Evolutionary conservation across 2,329 filamentous ascomycete genomes (phyloP).

Genomic region (Chaetothyriales sp.): DNA sequence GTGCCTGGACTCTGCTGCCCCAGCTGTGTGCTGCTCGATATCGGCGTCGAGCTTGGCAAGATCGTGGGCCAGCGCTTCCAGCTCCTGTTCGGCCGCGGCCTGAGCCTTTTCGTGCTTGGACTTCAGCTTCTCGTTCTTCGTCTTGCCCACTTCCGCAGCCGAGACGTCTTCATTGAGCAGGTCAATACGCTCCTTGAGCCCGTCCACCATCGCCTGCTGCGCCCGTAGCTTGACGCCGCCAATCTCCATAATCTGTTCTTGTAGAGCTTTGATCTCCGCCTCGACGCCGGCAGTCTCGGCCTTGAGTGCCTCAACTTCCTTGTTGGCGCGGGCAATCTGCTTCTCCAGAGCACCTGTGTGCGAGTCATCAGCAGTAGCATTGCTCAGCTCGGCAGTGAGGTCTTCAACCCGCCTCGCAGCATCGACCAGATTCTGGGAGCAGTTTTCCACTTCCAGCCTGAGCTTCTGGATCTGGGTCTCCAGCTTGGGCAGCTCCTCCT

Average conservation of each 20-base stretch:
- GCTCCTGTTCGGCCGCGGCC: constrained; percentile 62
- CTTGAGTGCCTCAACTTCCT: constrained; percentile 64
- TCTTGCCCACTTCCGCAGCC: constrained; percentile 70
- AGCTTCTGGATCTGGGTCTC: constrained; percentile 90
- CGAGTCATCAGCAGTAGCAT: constrained; percentile 63
- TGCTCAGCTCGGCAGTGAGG: constrained; percentile 62
- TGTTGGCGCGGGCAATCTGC: constrained; percentile 58
- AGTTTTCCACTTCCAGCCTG: constrained; percentile 72
- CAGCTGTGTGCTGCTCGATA: constrained; percentile 58
- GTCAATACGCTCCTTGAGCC: constrained; percentile 70
- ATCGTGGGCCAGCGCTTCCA: constrained; percentile 56
- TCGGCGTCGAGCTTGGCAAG: constrained; percentile 65
- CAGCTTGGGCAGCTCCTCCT: constrained; percentile 63
- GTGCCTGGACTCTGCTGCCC: constrained; percentile 55
- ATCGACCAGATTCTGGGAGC: constrained; percentile 69
- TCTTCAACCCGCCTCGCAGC: constrained; percentile 74
- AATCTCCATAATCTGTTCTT: constrained; percentile 97
- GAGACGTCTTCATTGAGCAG: constrained; percentile 69
- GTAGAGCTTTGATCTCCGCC: constrained; percentile 77
- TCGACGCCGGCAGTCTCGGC: constrained; percentile 80
- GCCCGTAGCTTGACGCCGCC: constrained; percentile 83
- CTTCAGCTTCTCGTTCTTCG: constrained; percentile 86
- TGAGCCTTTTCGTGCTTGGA: constrained; percentile 73
- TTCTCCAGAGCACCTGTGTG: constrained; percentile 60
- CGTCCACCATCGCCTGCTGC: constrained; percentile 82